Evolutionary conservation across 352 stramenopile species (phyloP).

Genomic region (Elongisporangium anandrum): DNA sequence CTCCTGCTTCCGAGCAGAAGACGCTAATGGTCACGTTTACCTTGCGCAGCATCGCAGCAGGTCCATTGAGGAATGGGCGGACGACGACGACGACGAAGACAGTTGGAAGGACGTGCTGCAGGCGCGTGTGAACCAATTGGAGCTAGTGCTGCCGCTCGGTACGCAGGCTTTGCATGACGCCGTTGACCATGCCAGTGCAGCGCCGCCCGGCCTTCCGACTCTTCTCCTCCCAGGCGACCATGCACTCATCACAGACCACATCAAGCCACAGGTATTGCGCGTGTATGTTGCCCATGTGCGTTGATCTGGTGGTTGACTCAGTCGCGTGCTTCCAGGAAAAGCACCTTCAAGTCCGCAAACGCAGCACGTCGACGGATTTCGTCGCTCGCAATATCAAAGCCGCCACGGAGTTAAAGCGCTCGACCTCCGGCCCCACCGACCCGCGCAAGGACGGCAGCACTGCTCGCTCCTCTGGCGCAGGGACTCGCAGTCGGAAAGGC

Average conservation of each 20-base stretch:
- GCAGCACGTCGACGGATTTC: conserved; percentile 29
- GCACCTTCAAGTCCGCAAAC: conserved; percentile 13
- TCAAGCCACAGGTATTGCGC: background rate
- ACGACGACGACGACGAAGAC: conserved; percentile 78
- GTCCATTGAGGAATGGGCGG: conserved; percentile 73
- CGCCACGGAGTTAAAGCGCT: conserved; percentile 24
- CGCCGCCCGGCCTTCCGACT: background rate
- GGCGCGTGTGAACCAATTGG: conserved; percentile 69
- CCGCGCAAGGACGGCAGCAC: conserved; percentile 3
- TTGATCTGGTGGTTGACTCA: background rate
- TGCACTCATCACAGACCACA: background rate
- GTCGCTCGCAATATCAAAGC: conserved; percentile 34
- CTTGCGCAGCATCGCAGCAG: conserved; percentile 22
- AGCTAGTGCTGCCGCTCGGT: conserved; percentile 49
- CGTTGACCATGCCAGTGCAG: background rate
- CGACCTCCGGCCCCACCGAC: conserved; percentile 17
- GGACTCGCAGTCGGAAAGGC: conserved; percentile 30
- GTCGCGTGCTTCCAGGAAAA: background rate
- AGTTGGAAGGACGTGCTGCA: conserved; percentile 77
- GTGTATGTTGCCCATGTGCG: too few relatives aligned
- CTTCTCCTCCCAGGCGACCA: background rate
- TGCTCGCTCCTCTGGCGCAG: conserved; percentile 10
- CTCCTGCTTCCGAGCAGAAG: background rate
- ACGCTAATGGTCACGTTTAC: background rate
- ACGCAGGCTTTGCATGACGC: conserved; percentile 8